A percentile compares a stretch with the other conserved stretches of the same genome.
Conservation (phyloP, 768 basidiomycete genomes). For the Trametes cubensis region DNA sequence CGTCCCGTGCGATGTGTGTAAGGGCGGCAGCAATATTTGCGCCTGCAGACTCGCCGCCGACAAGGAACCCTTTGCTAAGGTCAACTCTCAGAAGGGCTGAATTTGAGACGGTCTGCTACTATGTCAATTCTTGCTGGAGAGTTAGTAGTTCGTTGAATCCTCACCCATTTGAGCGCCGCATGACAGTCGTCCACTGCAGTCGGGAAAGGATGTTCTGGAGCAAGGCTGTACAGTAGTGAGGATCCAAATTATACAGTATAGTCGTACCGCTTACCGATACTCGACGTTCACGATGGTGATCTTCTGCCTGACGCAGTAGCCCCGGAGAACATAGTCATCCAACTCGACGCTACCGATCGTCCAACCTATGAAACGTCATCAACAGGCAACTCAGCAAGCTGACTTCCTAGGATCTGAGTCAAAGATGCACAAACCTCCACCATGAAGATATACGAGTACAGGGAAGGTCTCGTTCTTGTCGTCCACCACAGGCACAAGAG, state of each 20-base stretch:
- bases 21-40: constrained; percentile 30
- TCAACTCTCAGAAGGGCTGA: constrained; percentile 17
- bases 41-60: constrained; percentile 33
- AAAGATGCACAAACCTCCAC: constrained; percentile 13
- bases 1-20: constrained; percentile 31
- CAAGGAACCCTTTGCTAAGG: constrained; percentile 30
- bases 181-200: constrained; percentile 27
- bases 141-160: neutral
- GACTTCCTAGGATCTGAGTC: too few species aligned
- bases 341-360: constrained; percentile 13
- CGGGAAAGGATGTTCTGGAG: constrained; percentile 32
- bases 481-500: neutral
- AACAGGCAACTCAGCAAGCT: neutral
- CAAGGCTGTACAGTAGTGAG: constrained; percentile 18
- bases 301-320: constrained; percentile 21
- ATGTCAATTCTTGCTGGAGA: neutral
- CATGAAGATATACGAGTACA: constrained; percentile 16
- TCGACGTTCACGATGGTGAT: constrained; percentile 28
- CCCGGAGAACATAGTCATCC: constrained; percentile 27
- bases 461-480: constrained; percentile 8
- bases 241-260: too few species aligned
- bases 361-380: constrained; percentile 7
- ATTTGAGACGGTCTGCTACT: constrained; percentile 19
- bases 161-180: constrained; percentile 31
- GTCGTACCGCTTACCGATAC: neutral